Percentiles rank a stretch among this genome's conserved stretches.
Evolutionary conservation across 176 grass and related monocot species (phyloP).

Genomic region (Saccharum spontaneum): DNA sequence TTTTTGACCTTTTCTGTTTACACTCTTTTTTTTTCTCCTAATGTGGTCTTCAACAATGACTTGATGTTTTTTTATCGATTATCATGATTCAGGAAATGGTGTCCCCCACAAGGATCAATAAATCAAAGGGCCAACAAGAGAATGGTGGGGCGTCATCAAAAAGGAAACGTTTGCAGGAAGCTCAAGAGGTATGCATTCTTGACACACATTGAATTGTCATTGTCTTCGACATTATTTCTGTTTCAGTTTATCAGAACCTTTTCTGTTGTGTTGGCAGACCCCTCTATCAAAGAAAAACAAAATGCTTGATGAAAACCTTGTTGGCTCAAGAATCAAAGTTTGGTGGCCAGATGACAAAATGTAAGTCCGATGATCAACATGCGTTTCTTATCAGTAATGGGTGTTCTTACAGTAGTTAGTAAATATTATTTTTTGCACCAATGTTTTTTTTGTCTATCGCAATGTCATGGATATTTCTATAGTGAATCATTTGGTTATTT

Average conservation of each 20-base stretch:
- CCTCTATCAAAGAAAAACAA: constrained; percentile 47
- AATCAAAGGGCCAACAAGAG: constrained; percentile 47
- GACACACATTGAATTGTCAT: not conserved
- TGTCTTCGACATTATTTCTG: constrained; percentile 18
- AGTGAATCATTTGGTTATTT: not conserved
- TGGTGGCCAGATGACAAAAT: constrained; percentile 87
- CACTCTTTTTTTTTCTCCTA: not conserved
- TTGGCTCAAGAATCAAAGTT: constrained; percentile 78
- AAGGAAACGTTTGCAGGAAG: constrained; percentile 54
- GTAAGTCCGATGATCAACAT: constrained; percentile 43
- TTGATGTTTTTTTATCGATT: constrained; percentile 1
- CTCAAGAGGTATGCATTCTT: constrained; percentile 48
- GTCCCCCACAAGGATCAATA: constrained; percentile 39
- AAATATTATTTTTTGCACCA: not conserved
- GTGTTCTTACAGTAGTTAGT: constrained; percentile 26
- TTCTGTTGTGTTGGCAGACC: constrained; percentile 37
- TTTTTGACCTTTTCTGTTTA: constrained; percentile 10
- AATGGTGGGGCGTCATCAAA: constrained; percentile 52
- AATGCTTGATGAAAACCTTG: constrained; percentile 47
- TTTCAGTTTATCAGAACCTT: constrained; percentile 12
- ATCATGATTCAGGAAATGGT: constrained; percentile 54
- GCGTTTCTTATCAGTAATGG: constrained; percentile 7
- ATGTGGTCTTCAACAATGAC: constrained; percentile 18
- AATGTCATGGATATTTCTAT: not conserved
- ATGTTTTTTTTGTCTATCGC: not conserved